These are phyloP conservation scores for Aurifilum marmelostoma DNA, from an alignment of 2,329 filamentous ascomycete genomes.

Conservation along the genomic window DNA sequence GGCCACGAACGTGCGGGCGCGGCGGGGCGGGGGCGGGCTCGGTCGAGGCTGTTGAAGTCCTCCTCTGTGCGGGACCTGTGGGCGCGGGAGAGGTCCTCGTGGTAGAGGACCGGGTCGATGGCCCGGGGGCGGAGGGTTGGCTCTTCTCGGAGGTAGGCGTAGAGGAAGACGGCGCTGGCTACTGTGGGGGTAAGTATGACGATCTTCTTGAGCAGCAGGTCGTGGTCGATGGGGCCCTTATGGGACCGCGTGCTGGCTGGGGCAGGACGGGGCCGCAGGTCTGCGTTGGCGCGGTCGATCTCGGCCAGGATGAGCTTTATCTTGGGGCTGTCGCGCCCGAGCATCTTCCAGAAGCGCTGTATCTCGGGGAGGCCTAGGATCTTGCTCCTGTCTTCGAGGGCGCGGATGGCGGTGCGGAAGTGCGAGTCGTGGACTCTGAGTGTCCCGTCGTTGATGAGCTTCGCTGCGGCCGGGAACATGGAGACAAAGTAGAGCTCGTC, in stretches of 20 bases:
- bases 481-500: conserved; percentile 22
- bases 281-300: conserved; percentile 8
- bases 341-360: not conserved
- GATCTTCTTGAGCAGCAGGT: conserved; percentile 17
- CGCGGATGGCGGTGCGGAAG: not conserved
- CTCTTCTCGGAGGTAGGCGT: conserved; percentile 7
- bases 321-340: conserved; percentile 15
- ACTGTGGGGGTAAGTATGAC: conserved; percentile 21
- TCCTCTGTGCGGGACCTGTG: conserved; percentile 3
- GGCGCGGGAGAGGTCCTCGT: conserved; percentile 14
- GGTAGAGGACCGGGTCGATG: conserved; percentile 10
- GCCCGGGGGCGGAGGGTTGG: not conserved
- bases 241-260: not conserved
- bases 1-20: not conserved
- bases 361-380: not conserved
- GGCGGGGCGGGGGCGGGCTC: not conserved
- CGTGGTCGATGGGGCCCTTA: not conserved
- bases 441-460: not conserved
- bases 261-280: not conserved
- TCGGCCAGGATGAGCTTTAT: conserved; percentile 14
- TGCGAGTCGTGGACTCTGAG: not conserved
- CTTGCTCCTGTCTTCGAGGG: not conserved
- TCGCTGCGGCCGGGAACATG: conserved; percentile 16
- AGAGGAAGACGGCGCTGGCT: conserved; percentile 18
- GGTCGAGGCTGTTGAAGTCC: conserved; percentile 20